phyloP scores from a whole-genome alignment of 805 yeast species.

The Candida orba region DNA sequence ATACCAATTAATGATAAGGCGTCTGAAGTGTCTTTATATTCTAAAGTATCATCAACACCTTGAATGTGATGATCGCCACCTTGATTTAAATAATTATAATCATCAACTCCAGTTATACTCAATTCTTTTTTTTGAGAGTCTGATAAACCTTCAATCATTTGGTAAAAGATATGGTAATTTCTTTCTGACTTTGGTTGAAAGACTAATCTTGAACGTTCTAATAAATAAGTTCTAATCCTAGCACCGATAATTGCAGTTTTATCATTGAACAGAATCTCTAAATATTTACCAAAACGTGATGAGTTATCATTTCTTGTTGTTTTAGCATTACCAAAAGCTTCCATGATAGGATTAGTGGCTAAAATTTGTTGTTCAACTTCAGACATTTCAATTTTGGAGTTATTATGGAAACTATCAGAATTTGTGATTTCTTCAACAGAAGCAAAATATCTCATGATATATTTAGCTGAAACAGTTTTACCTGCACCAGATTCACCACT shows the following conservation, averaged over 20 bases:
- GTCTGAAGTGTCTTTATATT: slow-evolving; percentile 65
- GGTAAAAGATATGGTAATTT: slow-evolving; percentile 93
- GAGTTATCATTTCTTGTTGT: slow-evolving; percentile 97
- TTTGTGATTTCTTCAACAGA: slow-evolving; percentile 60
- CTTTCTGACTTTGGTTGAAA: slow-evolving; percentile 89
- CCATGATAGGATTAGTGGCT: slow-evolving; percentile 96
- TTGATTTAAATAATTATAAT: slow-evolving; percentile 79
- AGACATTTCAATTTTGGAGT: slow-evolving; percentile 57
- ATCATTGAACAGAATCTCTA: slow-evolving; percentile 80
- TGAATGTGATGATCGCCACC: slow-evolving; percentile 71
- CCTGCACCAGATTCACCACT: slow-evolving; percentile 99
- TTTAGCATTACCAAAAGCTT: slow-evolving; percentile 97
- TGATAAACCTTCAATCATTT: slow-evolving; percentile 67
- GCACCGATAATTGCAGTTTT: slow-evolving; percentile 86
- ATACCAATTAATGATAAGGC: slow-evolving; percentile 82
- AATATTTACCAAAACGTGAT: slow-evolving; percentile 93
- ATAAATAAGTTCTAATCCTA: slow-evolving; percentile 80
- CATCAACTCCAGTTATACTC: slow-evolving; percentile 56
- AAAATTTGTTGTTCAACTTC: slow-evolving; percentile 89
- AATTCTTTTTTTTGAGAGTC: slow-evolving; percentile 45
- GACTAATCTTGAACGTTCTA: slow-evolving; percentile 90
- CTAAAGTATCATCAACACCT: slow-evolving; percentile 77
- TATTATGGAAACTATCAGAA: slow-evolving; percentile 33
- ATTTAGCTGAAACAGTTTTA: slow-evolving; percentile 94
- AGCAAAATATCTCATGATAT: slow-evolving; percentile 95